Conservation (phyloP, 163 green algal species). For the Scenedesmus sp. region DNA sequence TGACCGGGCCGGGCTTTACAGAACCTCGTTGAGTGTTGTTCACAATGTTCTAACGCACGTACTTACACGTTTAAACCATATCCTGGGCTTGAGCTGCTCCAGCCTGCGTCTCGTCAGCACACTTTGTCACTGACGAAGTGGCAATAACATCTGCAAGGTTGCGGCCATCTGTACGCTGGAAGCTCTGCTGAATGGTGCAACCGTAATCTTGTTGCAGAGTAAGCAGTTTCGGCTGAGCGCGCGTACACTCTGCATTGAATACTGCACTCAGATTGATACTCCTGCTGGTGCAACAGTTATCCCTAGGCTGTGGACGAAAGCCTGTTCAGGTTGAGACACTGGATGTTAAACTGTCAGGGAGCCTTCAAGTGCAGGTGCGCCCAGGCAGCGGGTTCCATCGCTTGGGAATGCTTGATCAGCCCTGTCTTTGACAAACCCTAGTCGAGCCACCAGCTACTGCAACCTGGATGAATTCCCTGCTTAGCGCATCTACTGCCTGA, state of each 20-base stretch:
- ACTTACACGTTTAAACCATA: too few species aligned
- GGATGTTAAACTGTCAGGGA: background rate
- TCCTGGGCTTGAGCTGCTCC: too few species aligned
- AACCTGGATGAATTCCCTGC: background rate
- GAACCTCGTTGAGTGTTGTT: too few species aligned
- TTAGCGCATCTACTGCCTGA: too few species aligned
- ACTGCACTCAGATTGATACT: background rate
- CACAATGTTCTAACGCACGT: too few species aligned
- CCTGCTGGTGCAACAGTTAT: background rate
- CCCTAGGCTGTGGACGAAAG: too few species aligned
- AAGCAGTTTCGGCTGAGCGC: background rate
- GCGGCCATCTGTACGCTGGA: background rate
- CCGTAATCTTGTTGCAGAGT: background rate
- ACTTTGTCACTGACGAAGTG: background rate
- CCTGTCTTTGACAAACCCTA: background rate
- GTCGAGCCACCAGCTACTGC: background rate
- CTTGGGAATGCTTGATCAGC: background rate
- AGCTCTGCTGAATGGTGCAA: background rate
- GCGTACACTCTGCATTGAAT: background rate
- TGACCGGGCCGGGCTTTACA: background rate
- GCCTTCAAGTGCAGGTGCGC: background rate
- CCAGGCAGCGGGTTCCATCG: background rate
- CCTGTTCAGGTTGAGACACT: background rate
- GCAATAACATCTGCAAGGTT: background rate
- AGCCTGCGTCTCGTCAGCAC: background rate